Evolutionary conservation across 2,329 filamentous ascomycete genomes (phyloP).

Genomic region (Diaporthe humulicola): DNA sequence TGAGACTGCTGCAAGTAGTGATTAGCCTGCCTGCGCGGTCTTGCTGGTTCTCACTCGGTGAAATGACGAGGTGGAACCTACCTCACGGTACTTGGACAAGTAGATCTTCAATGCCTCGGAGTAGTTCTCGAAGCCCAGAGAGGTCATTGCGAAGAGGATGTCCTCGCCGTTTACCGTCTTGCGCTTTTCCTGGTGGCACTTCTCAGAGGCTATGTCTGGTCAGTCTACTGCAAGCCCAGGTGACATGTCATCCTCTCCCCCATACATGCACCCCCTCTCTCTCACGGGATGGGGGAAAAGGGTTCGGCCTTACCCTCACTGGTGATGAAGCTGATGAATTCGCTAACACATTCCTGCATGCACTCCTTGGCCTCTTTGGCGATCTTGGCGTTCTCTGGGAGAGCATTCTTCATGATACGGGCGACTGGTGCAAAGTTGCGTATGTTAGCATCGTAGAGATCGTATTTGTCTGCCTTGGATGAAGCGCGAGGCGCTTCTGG

Average conservation of each 20-base stretch:
- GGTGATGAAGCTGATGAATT: slow-evolving; percentile 99
- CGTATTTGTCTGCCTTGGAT: slow-evolving; percentile 61
- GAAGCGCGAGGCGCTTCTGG: slow-evolving; percentile 60
- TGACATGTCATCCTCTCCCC: slow-evolving; percentile 30
- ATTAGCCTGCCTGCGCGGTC: slow-evolving; percentile 42
- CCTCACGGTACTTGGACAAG: slow-evolving; percentile 96
- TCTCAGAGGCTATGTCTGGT: slow-evolving; percentile 84
- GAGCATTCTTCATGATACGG: slow-evolving; percentile 97
- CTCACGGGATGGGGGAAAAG: not conserved
- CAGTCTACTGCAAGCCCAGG: slow-evolving; percentile 40
- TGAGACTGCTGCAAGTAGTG: slow-evolving; percentile 74
- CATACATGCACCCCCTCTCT: not conserved
- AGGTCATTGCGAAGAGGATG: slow-evolving; percentile 99
- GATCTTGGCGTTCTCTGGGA: slow-evolving; percentile 98
- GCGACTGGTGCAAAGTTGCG: slow-evolving; percentile 96
- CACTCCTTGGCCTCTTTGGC: slow-evolving; percentile 99
- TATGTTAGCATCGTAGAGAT: slow-evolving; percentile 89
- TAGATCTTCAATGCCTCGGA: slow-evolving; percentile 98
- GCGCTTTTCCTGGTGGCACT: slow-evolving; percentile 98
- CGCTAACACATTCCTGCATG: slow-evolving; percentile 99
- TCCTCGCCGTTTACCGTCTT: slow-evolving; percentile 99
- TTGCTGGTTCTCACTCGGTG: not conserved
- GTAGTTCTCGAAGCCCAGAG: slow-evolving; percentile 98
- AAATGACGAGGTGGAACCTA: slow-evolving; percentile 62
- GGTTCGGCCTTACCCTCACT: slow-evolving; percentile 84